Evolutionary conservation across 2,329 filamentous ascomycete species (phyloP).

Genomic region (Leptographium lundbergii): DNA sequence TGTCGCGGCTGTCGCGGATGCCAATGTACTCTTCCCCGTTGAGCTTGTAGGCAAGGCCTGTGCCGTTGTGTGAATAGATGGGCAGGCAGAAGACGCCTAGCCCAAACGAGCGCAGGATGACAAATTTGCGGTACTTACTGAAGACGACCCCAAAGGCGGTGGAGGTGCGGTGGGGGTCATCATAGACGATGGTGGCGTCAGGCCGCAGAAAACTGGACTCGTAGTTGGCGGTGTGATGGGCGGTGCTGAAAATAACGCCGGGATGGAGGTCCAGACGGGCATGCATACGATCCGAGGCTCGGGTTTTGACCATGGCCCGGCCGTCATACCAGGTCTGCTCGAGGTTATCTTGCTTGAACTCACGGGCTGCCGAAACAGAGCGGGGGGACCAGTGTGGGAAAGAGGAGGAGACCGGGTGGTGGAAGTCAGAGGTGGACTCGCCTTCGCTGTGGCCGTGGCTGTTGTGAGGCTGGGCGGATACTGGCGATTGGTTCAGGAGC

Average conservation of each 20-base stretch:
- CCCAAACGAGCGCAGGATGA: conserved; percentile 13
- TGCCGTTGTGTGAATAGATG: conserved; percentile 15
- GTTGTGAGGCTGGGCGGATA: background rate
- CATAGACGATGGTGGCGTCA: background rate
- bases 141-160: conserved; percentile 15
- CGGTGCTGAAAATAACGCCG: conserved; percentile 2
- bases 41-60: conserved; percentile 11
- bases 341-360: background rate
- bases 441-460: background rate
- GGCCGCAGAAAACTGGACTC: background rate
- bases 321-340: background rate
- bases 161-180: conserved; percentile 14
- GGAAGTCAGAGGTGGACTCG: background rate
- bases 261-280: background rate
- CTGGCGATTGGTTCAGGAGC: background rate
- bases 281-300: background rate
- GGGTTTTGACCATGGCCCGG: background rate
- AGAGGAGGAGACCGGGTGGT: background rate
- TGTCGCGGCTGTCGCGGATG: conserved; percentile 11
- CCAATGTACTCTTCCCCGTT: conserved; percentile 12
- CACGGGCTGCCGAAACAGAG: background rate
- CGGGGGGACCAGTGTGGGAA: background rate
- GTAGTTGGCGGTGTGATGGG: conserved; percentile 3
- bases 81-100: conserved; percentile 14
- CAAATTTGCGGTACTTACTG: conserved; percentile 17